Evolutionary conservation across 495 filamentous ascomycete species (phyloP).

Genomic region (Lophium mytilinum): DNA sequence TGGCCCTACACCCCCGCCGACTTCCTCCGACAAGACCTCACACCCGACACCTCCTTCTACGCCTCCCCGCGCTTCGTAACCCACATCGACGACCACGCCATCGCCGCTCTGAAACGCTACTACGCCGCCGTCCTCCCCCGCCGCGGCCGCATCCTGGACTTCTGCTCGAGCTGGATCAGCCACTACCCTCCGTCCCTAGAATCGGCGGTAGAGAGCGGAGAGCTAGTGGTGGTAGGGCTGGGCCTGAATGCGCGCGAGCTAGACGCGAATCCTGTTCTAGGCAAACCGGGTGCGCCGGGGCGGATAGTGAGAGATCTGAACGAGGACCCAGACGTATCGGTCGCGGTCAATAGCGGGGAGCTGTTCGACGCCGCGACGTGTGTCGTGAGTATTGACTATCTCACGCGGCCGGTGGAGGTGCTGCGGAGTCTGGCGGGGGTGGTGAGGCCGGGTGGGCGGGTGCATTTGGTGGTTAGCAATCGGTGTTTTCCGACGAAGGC

Average conservation of each 20-base stretch:
- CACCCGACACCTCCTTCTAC: slow-evolving; percentile 37
- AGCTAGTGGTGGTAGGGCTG: slow-evolving; percentile 43
- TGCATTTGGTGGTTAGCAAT: slow-evolving; percentile 41
- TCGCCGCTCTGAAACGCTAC: slow-evolving; percentile 32
- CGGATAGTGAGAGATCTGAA: slow-evolving; percentile 35
- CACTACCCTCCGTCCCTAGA: slow-evolving; percentile 34
- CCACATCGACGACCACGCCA: slow-evolving; percentile 43
- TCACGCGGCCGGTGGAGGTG: slow-evolving; percentile 35
- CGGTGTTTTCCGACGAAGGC: slow-evolving; percentile 42
- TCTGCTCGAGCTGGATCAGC: slow-evolving; percentile 39
- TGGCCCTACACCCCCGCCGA: slow-evolving; percentile 33
- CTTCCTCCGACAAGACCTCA: slow-evolving; percentile 33
- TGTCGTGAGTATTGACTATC: slow-evolving; percentile 41
- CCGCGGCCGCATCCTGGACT: slow-evolving; percentile 34
- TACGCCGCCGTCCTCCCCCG: slow-evolving; percentile 29
- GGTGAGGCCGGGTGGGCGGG: slow-evolving; percentile 30
- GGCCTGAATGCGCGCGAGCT: slow-evolving; percentile 38
- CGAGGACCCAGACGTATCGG: slow-evolving; percentile 22
- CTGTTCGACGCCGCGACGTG: slow-evolving; percentile 35
- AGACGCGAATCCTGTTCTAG: slow-evolving; percentile 32
- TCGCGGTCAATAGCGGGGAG: neutral
- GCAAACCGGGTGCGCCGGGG: neutral
- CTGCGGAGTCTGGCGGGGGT: slow-evolving; percentile 27
- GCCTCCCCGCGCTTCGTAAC: slow-evolving; percentile 38
- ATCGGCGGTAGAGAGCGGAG: slow-evolving; percentile 37